Base-by-base conservation (phyloP, 176 grass and related monocot genomes). In the Oryza officinalis region DNA sequence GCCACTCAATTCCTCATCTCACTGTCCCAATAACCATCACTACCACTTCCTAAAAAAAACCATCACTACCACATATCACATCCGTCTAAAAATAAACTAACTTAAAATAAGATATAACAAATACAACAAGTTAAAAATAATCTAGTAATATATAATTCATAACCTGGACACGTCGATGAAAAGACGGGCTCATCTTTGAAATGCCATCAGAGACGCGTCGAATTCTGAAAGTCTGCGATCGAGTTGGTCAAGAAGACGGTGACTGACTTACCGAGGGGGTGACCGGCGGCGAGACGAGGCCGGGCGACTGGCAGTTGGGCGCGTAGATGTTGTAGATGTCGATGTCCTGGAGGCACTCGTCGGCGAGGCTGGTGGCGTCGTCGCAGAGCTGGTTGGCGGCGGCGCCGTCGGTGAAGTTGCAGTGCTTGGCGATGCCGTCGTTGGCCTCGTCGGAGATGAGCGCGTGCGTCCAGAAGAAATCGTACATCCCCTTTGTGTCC, bases 321-420 rank as follows among this genome's bases (percentile, higher is more conserved):
- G 88, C 90, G 81, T 98, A 98, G 68, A 98, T 98, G 90, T 98
- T 95, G 80, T 98, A 98, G 78, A 95, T 90, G 90, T 98, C 82
- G 71, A 98, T 35, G 81, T 67, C 61, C 2, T 2, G 14, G 12
- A 93, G 74, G 46, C n/a, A 61, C 0, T 10, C 22, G 63, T 2
- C 1, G 54, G 72, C 87, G 32, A 30, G 70, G 4, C 12, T 2
- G 5, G 17, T 17, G 0, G 87, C 90, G 9, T 41, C 52, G 0
- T 27, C 17, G 82, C 95, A 98, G 74, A 60, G 74, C 32, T 37
- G 0, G 67, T 15, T 32, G 1, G 32, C 5, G 5, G 10, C 5
- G 2, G 13, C 49, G 30, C 0, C 44, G 52, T 12, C 41, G 4
- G 75, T 90, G 88, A 98, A 95, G 82, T 98, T 90, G 86, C 92